A percentile compares a stretch with the other conserved stretches of the same genome.
Conservation (phyloP, 2,329 filamentous ascomycete genomes). For the Chaetomiaceae sp. region DNA sequence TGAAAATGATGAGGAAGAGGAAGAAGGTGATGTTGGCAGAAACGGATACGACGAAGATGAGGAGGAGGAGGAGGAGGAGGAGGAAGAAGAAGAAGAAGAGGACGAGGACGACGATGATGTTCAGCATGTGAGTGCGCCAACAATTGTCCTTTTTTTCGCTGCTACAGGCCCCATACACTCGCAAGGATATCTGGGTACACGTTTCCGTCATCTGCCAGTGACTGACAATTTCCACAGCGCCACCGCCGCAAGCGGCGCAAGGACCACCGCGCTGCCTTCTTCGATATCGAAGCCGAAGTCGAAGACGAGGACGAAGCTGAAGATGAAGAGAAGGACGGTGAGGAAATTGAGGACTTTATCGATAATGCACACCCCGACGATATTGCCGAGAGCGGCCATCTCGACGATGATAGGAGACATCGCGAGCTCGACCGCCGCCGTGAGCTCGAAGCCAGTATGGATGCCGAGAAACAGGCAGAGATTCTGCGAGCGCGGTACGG, state of each 20-base stretch:
- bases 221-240: conserved; percentile 38
- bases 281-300: conserved; percentile 97
- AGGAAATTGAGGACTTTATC: conserved; percentile 78
- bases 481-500: conserved; percentile 85
- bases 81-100: conserved; percentile 56
- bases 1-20: conserved; percentile 35
- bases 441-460: conserved; percentile 80
- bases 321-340: conserved; percentile 84
- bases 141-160: conserved; percentile 10
- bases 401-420: conserved; percentile 87
- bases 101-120: conserved; percentile 64
- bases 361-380: conserved; percentile 90
- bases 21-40: conserved; percentile 36
- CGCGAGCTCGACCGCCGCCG: conserved; percentile 90
- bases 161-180: not conserved
- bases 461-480: conserved; percentile 90
- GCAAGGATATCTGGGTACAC: not conserved
- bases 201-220: too few species aligned
- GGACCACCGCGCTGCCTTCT: conserved; percentile 73
- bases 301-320: conserved; percentile 88
- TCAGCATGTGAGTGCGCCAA: conserved; percentile 50
- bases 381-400: conserved; percentile 70
- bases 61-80: conserved; percentile 46
- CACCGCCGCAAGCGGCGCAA: conserved; percentile 78
- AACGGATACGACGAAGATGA: conserved; percentile 42